A percentile compares a stretch with the other conserved stretches of the same genome.
phyloP scores from a whole-genome alignment of 2,329 filamentous ascomycete species.

The Phialocephala subalpina region DNA sequence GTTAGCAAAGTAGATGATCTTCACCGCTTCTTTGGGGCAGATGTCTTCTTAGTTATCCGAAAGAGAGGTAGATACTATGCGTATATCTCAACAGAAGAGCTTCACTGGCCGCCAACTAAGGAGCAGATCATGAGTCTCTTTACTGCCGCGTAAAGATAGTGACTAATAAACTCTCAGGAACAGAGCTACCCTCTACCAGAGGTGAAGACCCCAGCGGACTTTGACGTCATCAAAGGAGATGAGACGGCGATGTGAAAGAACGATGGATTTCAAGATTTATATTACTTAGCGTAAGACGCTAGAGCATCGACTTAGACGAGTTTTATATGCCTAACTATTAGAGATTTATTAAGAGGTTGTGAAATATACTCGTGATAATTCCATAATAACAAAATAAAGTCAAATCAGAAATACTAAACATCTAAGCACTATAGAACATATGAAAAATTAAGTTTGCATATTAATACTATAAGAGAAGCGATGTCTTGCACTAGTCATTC shows the following conservation, averaged over 20 bases:
- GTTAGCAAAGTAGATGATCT: slow-evolving; percentile 17
- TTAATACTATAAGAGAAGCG: slow-evolving; percentile 8
- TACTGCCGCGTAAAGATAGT: slow-evolving; percentile 4
- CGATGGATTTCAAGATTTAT: slow-evolving; percentile 7
- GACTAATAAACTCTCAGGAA: slow-evolving; percentile 17
- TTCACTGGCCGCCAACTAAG: slow-evolving; percentile 14
- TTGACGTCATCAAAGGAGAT: slow-evolving; percentile 13
- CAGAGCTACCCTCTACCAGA: neutral
- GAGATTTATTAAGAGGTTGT: slow-evolving; percentile 7
- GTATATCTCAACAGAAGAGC: slow-evolving; percentile 14
- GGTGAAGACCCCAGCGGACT: neutral
- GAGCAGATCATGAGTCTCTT: slow-evolving; percentile 16
- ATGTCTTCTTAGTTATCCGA: slow-evolving; percentile 17
- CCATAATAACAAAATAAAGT: no score
- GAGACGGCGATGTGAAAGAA: slow-evolving; percentile 3
- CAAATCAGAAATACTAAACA: no score
- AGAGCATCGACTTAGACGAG: slow-evolving; percentile 8
- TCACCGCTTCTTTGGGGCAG: slow-evolving; percentile 13
- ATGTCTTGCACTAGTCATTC: no score
- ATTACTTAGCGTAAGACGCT: slow-evolving; percentile 5
- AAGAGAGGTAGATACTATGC: slow-evolving; percentile 14
- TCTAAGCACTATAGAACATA: no score
- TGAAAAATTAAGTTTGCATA: no score
- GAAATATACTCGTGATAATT: slow-evolving; percentile 7
- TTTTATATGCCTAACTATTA: slow-evolving; percentile 1